These are phyloP conservation scores for Phyllosticta citrichinensis DNA, from an alignment of 2,329 filamentous ascomycete genomes.

Conservation along the genomic window DNA sequence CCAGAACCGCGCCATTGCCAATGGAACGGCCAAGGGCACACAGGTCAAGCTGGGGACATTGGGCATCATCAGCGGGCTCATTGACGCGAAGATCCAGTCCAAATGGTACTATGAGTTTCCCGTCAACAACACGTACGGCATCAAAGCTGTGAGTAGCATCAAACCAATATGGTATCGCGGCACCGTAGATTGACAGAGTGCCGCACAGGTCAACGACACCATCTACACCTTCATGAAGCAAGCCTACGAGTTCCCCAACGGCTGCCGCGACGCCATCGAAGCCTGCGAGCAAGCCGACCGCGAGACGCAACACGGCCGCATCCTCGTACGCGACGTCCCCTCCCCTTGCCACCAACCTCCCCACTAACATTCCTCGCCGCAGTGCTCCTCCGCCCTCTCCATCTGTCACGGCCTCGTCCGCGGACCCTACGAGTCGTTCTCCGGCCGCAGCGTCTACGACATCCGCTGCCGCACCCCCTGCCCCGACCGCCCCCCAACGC, in stretches of 20 bases:
- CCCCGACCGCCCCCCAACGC: conserved; percentile 31
- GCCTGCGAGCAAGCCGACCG: conserved; percentile 22
- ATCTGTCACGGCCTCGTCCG: conserved; percentile 29
- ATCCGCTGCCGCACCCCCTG: conserved; percentile 27
- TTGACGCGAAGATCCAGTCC: conserved; percentile 36
- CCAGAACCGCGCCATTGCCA: conserved; percentile 43
- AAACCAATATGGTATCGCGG: too few species aligned
- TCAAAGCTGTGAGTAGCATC: conserved; percentile 24
- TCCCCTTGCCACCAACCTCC: conserved; percentile 10
- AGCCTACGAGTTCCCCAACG: conserved; percentile 36
- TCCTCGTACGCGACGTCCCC: neutral
- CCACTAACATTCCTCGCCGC: conserved; percentile 22
- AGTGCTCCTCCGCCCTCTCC: conserved; percentile 19
- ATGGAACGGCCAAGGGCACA: conserved; percentile 38
- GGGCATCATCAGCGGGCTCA: conserved; percentile 46
- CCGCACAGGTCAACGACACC: conserved; percentile 32
- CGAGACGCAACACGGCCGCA: neutral
- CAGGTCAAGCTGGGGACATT: conserved; percentile 44
- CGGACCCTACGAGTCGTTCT: conserved; percentile 16
- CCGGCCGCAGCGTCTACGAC: conserved; percentile 44
- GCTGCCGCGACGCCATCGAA: conserved; percentile 44
- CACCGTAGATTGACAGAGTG: too few species aligned
- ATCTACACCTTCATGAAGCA: conserved; percentile 36
- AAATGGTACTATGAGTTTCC: conserved; percentile 41
- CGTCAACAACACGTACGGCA: conserved; percentile 46